Base-by-base conservation (phyloP, 2,329 filamentous ascomycete genomes). In the Raffaelea albimanens region DNA sequence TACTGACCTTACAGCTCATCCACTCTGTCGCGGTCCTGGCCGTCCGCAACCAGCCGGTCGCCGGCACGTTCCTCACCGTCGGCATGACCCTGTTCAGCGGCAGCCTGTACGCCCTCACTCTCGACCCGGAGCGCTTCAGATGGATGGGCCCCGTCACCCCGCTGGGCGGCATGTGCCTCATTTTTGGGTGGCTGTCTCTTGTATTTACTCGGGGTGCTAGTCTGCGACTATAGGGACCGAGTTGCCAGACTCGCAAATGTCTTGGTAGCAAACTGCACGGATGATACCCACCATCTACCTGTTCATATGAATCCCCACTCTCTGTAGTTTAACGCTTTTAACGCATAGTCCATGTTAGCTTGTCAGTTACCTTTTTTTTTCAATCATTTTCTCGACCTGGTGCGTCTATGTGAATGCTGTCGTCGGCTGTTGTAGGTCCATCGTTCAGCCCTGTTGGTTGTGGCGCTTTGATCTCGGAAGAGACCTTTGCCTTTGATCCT, bases 51-150 rank as follows among this genome's bases (percentile, higher is more conserved):
- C 75, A 78, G 56, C 75, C 72, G 29, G 56, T 80, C 20, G 78
- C 80, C 18, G 73, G 74, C 45, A 63, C 64, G 2, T 65, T 83
- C n/a, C 76, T 84, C 59, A 74, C 75, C 0, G 76, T 76, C 1
- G 81, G 82, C 45, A 83, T 84, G 68, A 77, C 76, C 4, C 72
- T 83, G 70, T 85, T 85, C 63, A 78, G 72, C 50, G 82, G 82
- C 2, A 78, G 72, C 57, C 73, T 85, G 53, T 85, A 85, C 60
- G 67, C 78, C 10, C 69, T 85, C 10, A 70, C 76, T 0, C 65
- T 85, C n/a, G 74, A 83, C 61, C 75, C 80, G 19, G 69, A 75
- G 56, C 65, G 70, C 23, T 82, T 81, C 64, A 75, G 73, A 57
- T 65, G 68, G 47, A 50, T 84, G 52, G 81, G 82, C 0, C 81